Base-by-base conservation (phyloP, 2,329 filamentous ascomycete species). In the Apiospora arundinis region DNA sequence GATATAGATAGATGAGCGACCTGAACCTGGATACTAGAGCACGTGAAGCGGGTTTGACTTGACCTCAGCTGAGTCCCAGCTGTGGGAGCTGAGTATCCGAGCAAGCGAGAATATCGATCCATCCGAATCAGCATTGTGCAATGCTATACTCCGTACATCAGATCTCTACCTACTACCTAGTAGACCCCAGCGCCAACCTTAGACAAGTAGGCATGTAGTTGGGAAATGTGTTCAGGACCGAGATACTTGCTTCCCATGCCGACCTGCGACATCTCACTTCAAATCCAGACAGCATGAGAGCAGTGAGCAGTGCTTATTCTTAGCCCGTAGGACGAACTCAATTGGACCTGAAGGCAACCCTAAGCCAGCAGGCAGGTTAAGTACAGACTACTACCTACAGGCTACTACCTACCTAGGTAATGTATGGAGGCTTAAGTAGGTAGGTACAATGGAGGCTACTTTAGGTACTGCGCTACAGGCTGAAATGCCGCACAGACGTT, bases 401-500 rank as follows among this genome's bases (percentile, higher is more conserved):
- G 40, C 40, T 42, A 42, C 32, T 32, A 42, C 4, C 4, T 42
- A 42, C 40, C n/a, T n/a, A n/a, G n/a, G n/a, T n/a, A n/a, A n/a
- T n/a, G n/a, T n/a, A n/a, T n/a, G n/a, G n/a, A n/a, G n/a, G n/a
- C n/a, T n/a, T n/a, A n/a, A n/a, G n/a, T n/a, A n/a, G n/a, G n/a
- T n/a, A n/a, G n/a, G n/a, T n/a, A n/a, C n/a, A n/a, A n/a, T n/a
- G n/a, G n/a, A 42, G 42, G 42, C 42, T 32, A 32, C 32, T n/a
- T n/a, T n/a, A n/a, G n/a, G n/a, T n/a, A n/a, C n/a, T n/a, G n/a
- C n/a, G n/a, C n/a, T 18, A 45, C 56, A 63, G 56, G 56, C 52
- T 40, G 56, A 23, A 40, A 63, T 40, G 74, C 74, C 78, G 78
- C 78, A 80, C 77, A 79, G 78, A 79, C 78, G 68, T 76, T 75